phyloP scores from a whole-genome alignment of 371 early-diverging fungal genomes.

The Actinomortierella wolfii region DNA sequence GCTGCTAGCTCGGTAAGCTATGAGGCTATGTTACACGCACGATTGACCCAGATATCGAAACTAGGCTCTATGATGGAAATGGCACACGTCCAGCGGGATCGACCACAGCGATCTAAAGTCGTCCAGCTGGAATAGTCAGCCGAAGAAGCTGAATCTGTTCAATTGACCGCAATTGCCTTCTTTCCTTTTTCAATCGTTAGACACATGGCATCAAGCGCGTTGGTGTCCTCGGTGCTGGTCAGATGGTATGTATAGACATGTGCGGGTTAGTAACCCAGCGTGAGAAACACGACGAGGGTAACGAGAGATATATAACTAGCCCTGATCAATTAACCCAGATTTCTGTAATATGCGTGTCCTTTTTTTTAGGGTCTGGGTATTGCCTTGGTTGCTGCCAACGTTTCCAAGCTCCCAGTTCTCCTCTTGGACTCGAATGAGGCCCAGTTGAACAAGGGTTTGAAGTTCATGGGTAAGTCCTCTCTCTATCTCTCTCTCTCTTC shows the following conservation, averaged over 20 bases:
- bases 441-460: slow-evolving; percentile 84
- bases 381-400: slow-evolving; percentile 91
- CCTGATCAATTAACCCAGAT: background rate
- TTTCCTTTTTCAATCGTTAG: background rate
- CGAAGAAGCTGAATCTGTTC: background rate
- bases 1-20: slow-evolving; percentile 25
- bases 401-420: slow-evolving; percentile 79
- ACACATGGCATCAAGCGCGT: slow-evolving; percentile 57
- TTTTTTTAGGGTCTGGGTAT: slow-evolving; percentile 84
- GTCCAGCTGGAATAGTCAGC: background rate
- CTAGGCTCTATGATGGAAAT: too few species aligned
- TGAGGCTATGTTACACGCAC: background rate
- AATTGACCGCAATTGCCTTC: background rate
- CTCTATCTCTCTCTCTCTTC: too few species aligned
- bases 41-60: too few species aligned
- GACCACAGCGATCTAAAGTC: too few species aligned
- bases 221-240: slow-evolving; percentile 84
- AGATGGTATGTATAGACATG: slow-evolving; percentile 60
- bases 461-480: slow-evolving; percentile 72
- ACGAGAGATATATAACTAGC: background rate
- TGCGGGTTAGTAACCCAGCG: background rate
- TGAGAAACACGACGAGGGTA: background rate
- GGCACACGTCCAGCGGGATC: too few species aligned
- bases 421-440: slow-evolving; percentile 81
- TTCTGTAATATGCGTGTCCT: background rate